These are phyloP conservation scores for Aspergillus alliaceus DNA, from an alignment of 2,329 filamentous ascomycete species.

Conservation along the genomic window DNA sequence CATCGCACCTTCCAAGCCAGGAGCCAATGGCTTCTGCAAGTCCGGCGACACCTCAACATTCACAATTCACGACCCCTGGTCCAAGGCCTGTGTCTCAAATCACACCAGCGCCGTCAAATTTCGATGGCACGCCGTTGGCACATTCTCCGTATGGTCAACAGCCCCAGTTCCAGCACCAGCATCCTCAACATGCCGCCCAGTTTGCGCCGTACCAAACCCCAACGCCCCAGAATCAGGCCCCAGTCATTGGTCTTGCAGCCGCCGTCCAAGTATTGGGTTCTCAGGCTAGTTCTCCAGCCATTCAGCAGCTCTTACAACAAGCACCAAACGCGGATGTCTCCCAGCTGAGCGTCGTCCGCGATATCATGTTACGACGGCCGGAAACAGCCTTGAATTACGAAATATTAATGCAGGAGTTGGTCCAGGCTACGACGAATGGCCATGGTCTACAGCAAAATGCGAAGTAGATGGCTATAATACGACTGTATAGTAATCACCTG, in stretches of 20 bases:
- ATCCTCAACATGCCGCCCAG: conserved; percentile 14
- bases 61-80: conserved; percentile 25
- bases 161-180: conserved; percentile 15
- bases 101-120: conserved; percentile 24
- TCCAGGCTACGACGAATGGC: conserved; percentile 35
- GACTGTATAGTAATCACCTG: conserved; percentile 18
- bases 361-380: conserved; percentile 66
- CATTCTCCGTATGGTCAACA: conserved; percentile 21
- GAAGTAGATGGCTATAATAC: conserved; percentile 9
- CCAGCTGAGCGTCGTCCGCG: conserved; percentile 72
- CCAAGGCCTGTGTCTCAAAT: conserved; percentile 19
- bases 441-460: conserved; percentile 23
- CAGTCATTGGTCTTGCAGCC: conserved; percentile 51
- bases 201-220: conserved; percentile 26
- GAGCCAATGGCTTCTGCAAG: conserved; percentile 35
- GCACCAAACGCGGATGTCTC: conserved; percentile 66
- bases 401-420: conserved; percentile 43
- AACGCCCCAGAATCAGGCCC: conserved; percentile 16
- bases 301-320: conserved; percentile 68
- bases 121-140: conserved; percentile 14
- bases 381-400: conserved; percentile 61
- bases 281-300: conserved; percentile 63
- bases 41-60: conserved; percentile 32
- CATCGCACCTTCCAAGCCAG: conserved; percentile 40
- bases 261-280: conserved; percentile 65